These are phyloP conservation scores for Puccinia horiana DNA, from an alignment of 1,284 basidiomycete species.

Conservation along the genomic window DNA sequence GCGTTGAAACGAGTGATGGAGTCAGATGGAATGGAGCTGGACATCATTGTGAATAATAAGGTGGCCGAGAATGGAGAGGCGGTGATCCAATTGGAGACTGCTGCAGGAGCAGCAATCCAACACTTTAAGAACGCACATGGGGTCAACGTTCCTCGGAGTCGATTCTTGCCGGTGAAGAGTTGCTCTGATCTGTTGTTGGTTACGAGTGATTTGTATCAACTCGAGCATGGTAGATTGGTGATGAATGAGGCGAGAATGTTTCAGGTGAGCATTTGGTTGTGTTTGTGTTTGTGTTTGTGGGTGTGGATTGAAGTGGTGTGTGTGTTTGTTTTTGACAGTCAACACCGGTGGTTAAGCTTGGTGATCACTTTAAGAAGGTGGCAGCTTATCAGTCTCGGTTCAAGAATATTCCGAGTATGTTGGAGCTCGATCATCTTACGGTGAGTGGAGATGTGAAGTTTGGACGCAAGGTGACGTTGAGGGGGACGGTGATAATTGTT, in stretches of 20 bases:
- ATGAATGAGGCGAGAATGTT: conserved; percentile 63
- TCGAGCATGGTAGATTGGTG: conserved; percentile 89
- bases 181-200: conserved; percentile 74
- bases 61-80: conserved; percentile 84
- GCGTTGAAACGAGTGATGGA: conserved; percentile 94
- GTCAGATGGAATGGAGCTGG: conserved; percentile 76
- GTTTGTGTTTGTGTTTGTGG: neutral
- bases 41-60: conserved; percentile 89
- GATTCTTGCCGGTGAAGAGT: conserved; percentile 90
- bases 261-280: conserved; percentile 10
- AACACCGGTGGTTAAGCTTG: conserved; percentile 96
- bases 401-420: conserved; percentile 85
- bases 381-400: conserved; percentile 95
- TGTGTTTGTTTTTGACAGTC: conserved; percentile 60
- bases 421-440: conserved; percentile 90
- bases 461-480: conserved; percentile 79
- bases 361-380: conserved; percentile 77
- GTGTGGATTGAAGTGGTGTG: neutral
- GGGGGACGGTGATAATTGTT: conserved; percentile 65
- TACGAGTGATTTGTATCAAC: conserved; percentile 94
- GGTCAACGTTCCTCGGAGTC: conserved; percentile 93
- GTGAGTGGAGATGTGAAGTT: conserved; percentile 96
- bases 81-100: conserved; percentile 87
- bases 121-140: conserved; percentile 92
- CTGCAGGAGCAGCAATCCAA: conserved; percentile 96